Percentiles rank a stretch among this genome's conserved stretches.
These are phyloP conservation scores for Sutorius australiensis DNA, from an alignment of 768 basidiomycete species.

Conservation along the genomic window DNA sequence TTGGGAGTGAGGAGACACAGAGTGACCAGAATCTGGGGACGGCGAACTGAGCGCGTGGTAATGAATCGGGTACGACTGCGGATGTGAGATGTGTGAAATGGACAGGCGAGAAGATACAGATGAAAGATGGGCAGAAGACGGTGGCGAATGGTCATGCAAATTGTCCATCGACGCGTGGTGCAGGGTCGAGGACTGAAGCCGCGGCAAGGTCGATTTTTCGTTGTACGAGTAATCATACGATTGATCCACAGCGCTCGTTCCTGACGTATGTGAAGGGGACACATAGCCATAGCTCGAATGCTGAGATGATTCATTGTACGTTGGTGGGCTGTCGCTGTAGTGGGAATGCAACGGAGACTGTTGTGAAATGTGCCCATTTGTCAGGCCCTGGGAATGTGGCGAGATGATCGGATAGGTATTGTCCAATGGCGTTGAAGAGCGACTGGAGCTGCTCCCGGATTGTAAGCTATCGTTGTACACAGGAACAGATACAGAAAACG, in stretches of 20 bases:
- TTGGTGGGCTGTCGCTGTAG: constrained; percentile 30
- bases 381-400: constrained; percentile 32
- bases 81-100: constrained; percentile 58
- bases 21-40: constrained; percentile 51
- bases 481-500: constrained; percentile 26
- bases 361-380: constrained; percentile 35
- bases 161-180: constrained; percentile 28
- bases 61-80: constrained; percentile 41
- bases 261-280: constrained; percentile 22
- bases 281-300: constrained; percentile 30
- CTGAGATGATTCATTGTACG: constrained; percentile 31
- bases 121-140: constrained; percentile 28
- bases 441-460: constrained; percentile 36
- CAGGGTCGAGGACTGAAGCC: constrained; percentile 28
- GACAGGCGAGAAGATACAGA: constrained; percentile 52
- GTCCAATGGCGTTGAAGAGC: constrained; percentile 47
- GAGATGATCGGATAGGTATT: constrained; percentile 38
- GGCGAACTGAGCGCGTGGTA: constrained; percentile 38
- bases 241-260: constrained; percentile 24
- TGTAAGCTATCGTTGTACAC: constrained; percentile 27
- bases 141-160: constrained; percentile 31
- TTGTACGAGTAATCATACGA: constrained; percentile 29
- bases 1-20: constrained; percentile 37
- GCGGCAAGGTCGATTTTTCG: constrained; percentile 30
- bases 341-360: constrained; percentile 30